Percentiles rank a stretch among this genome's conserved stretches.
phyloP scores from a whole-genome alignment of 73 alveolate genomes.

The Tetrahymena borealis region DNA sequence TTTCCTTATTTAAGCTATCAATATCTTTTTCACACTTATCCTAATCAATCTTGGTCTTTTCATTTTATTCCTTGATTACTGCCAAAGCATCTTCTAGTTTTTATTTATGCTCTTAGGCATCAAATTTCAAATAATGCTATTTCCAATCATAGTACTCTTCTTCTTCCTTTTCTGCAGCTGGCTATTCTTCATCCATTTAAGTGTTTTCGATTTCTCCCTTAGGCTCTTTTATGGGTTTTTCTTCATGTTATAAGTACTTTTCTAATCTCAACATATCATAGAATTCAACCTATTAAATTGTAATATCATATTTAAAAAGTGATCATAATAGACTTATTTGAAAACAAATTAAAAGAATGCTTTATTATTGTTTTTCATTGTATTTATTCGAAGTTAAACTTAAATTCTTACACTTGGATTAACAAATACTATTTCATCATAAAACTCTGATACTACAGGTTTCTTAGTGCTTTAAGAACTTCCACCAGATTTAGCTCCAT shows the following conservation, averaged over 20 bases:
- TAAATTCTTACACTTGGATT: conserved; percentile 73
- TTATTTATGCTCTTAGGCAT: conserved; percentile 7
- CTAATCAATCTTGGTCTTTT: conserved; percentile 8
- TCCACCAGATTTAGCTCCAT: conserved; percentile 36
- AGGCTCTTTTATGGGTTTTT: neutral
- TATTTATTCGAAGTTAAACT: neutral
- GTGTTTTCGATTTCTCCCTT: conserved; percentile 4
- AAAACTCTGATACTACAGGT: conserved; percentile 86
- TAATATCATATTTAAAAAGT: neutral
- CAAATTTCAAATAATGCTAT: conserved; percentile 19
- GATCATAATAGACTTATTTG: too few relatives aligned
- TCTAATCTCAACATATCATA: neutral
- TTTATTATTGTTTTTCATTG: neutral
- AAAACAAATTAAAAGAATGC: too few relatives aligned
- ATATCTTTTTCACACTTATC: conserved; percentile 3
- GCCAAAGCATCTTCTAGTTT: conserved; percentile 15
- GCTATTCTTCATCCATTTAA: conserved; percentile 19
- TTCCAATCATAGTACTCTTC: conserved; percentile 14
- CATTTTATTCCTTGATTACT: conserved; percentile 6
- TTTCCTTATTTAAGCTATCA: conserved; percentile 24
- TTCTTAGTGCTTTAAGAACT: conserved; percentile 55
- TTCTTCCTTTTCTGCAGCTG: conserved; percentile 11
- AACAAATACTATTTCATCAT: conserved; percentile 89
- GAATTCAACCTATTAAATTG: neutral
- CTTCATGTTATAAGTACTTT: conserved; percentile 4